A percentile compares a stretch with the other conserved stretches of the same genome.
These are phyloP conservation scores for Chaetothyriales sp. DNA, from an alignment of 2,329 filamentous ascomycete genomes.

Conservation along the genomic window DNA sequence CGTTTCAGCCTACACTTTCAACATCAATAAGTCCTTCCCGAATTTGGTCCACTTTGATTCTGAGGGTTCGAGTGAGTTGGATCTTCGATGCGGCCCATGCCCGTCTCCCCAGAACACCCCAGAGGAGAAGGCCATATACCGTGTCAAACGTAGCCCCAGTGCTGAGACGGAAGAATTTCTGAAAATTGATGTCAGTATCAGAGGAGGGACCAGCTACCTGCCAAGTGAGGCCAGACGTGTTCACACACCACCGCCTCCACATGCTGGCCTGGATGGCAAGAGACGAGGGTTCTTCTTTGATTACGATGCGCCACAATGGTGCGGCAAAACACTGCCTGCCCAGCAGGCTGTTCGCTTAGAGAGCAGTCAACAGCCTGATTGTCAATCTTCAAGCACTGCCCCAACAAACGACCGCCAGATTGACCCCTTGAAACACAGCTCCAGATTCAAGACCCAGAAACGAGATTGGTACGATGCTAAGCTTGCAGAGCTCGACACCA, in stretches of 20 bases:
- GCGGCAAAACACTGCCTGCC: not conserved
- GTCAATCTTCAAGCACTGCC: not conserved
- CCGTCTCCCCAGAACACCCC: constrained; percentile 14
- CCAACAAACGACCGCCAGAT: not conserved
- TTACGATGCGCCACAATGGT: constrained; percentile 11
- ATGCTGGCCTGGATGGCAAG: constrained; percentile 8
- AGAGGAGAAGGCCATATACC: constrained; percentile 15
- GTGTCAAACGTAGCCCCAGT: constrained; percentile 15
- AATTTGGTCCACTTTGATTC: constrained; percentile 1
- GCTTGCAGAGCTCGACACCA: constrained; percentile 11
- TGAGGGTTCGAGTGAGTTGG: constrained; percentile 13
- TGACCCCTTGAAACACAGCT: not conserved
- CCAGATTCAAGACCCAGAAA: constrained; percentile 3
- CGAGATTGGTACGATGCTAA: constrained; percentile 16
- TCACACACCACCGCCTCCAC: constrained; percentile 16
- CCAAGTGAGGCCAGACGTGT: constrained; percentile 18
- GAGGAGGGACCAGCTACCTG: constrained; percentile 17
- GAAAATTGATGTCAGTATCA: constrained; percentile 17
- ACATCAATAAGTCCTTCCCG: not conserved
- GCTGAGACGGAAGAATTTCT: constrained; percentile 17
- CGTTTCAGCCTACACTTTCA: not conserved
- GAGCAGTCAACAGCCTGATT: not conserved
- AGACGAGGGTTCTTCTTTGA: constrained; percentile 17
- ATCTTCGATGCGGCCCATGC: constrained; percentile 9
- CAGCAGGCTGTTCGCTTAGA: not conserved